Evolutionary conservation across 2,329 filamentous ascomycete genomes (phyloP).

Genomic region (Exophiala phaeomuriformis): DNA sequence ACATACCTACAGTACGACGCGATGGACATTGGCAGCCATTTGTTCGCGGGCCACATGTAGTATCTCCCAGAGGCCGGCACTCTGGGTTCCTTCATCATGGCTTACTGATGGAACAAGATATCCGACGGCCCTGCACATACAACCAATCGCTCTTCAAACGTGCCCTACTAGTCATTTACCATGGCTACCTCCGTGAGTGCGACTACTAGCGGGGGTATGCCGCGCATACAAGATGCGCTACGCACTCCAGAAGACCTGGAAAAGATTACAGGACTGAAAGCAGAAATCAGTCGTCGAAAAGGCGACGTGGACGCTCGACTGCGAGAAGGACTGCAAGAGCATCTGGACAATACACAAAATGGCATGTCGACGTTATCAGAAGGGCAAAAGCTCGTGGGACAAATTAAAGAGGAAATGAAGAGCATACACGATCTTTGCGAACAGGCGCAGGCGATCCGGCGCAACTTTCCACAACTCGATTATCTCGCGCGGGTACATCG

Average conservation of each 20-base stretch:
- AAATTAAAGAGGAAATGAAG: constrained; percentile 97
- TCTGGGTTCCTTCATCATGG: background rate
- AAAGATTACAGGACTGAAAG: constrained; percentile 82
- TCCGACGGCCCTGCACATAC: background rate
- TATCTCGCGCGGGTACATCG: constrained; percentile 55
- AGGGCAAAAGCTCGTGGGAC: constrained; percentile 81
- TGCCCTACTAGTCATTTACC: constrained; percentile 1
- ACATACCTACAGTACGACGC: too few relatives aligned
- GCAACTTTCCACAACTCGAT: constrained; percentile 86
- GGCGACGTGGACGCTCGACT: constrained; percentile 83
- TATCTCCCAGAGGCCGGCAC: background rate
- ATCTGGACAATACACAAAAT: constrained; percentile 87
- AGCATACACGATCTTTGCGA: constrained; percentile 96
- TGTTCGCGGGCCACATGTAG: background rate
- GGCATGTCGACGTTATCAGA: constrained; percentile 85
- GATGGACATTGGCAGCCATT: background rate
- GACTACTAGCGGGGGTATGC: constrained; percentile 58
- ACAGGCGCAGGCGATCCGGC: constrained; percentile 94
- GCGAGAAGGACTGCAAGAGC: constrained; percentile 77
- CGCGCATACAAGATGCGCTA: constrained; percentile 82
- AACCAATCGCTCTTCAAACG: background rate
- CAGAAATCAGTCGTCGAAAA: constrained; percentile 93
- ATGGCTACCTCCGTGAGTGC: constrained; percentile 35
- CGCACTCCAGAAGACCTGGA: constrained; percentile 95
- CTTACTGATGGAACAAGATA: background rate